Conservation (phyloP, 176 grass and related monocot species). For the Thinopyrum elongatum region DNA sequence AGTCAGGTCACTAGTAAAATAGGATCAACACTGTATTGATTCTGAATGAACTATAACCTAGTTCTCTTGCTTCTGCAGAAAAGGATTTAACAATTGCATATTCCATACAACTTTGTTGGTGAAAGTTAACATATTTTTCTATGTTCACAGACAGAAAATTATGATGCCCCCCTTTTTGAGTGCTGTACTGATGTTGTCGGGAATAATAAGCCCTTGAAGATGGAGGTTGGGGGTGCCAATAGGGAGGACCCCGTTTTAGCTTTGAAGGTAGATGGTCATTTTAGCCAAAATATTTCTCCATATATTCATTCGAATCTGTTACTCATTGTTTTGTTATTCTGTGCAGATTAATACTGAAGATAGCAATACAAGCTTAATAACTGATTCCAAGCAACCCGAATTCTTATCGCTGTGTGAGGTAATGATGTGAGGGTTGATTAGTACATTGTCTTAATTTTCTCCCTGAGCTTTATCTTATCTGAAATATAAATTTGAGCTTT, state of each 20-base stretch:
- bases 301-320: constrained; percentile 23
- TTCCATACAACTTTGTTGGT: constrained; percentile 20
- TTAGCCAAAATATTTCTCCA: background rate
- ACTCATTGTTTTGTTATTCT: constrained; percentile 21
- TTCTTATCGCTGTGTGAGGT: constrained; percentile 83
- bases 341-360: constrained; percentile 83
- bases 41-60: background rate
- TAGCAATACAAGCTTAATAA: constrained; percentile 64
- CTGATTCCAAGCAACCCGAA: constrained; percentile 45
- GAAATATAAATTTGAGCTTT: background rate
- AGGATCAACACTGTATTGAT: too few relatives aligned
- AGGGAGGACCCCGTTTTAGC: constrained; percentile 80
- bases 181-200: constrained; percentile 66
- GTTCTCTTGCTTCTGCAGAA: background rate
- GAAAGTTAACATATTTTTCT: constrained; percentile 10
- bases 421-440: background rate
- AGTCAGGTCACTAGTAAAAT: too few relatives aligned
- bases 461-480: background rate
- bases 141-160: constrained; percentile 66
- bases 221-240: constrained; percentile 83
- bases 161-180: constrained; percentile 87
- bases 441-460: background rate
- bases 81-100: background rate
- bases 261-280: constrained; percentile 51
- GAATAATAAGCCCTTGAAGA: constrained; percentile 78